Conservation (phyloP, 2,329 filamentous ascomycete species). For the Tolypocladium paradoxum region DNA sequence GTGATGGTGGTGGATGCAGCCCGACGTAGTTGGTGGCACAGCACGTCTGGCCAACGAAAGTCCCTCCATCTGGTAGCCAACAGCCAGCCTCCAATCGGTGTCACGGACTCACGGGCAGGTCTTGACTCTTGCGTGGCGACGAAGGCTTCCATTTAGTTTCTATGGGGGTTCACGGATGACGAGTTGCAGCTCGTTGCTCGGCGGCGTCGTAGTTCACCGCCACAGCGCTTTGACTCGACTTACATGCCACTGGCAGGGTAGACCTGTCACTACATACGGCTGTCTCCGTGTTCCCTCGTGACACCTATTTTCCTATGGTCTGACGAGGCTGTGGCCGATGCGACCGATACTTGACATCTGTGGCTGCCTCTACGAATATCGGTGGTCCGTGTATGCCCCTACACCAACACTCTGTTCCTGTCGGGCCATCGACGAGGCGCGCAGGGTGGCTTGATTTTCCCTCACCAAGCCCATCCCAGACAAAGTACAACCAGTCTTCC, state of each 20-base stretch:
- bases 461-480: no score
- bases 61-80: neutral
- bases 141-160: neutral
- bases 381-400: no score
- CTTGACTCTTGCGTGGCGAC: neutral
- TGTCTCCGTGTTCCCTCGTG: no score
- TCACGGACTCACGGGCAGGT: neutral
- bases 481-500: no score
- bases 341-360: no score
- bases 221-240: neutral
- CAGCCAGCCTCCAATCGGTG: neutral
- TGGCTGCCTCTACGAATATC: no score
- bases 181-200: neutral
- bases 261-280: no score
- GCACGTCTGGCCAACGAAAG: neutral
- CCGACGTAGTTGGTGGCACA: neutral
- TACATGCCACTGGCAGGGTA: no score
- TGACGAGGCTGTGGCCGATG: no score
- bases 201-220: neutral
- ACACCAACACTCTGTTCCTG: no score
- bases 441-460: neutral
- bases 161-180: no score
- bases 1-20: neutral
- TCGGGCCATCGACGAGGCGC: neutral
- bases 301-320: no score